These are phyloP conservation scores for Pseudogymnoascus sp. DNA, from an alignment of 2,329 filamentous ascomycete genomes.

Conservation along the genomic window DNA sequence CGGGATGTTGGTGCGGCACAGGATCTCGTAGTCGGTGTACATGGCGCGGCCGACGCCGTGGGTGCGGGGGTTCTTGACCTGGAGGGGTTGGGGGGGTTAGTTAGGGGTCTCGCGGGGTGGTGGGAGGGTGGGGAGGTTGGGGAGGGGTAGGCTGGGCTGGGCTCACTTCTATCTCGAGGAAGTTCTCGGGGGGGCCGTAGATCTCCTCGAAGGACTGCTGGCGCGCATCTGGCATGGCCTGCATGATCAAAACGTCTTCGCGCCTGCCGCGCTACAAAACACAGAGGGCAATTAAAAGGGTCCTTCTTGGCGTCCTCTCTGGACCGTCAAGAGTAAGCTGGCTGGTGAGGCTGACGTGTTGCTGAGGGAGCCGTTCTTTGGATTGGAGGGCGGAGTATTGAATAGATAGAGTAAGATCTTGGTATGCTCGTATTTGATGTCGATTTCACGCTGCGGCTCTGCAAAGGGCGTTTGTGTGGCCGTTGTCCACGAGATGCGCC, in stretches of 20 bases:
- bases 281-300: not conserved
- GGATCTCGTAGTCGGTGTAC: conserved; percentile 99
- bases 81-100: conserved; percentile 16
- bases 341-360: not conserved
- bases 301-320: not conserved
- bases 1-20: conserved; percentile 96
- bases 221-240: conserved; percentile 63
- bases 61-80: conserved; percentile 90
- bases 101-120: not conserved
- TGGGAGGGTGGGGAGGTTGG: not conserved
- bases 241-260: conserved; percentile 34
- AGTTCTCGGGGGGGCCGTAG: conserved; percentile 97
- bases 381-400: not conserved
- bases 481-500: not conserved
- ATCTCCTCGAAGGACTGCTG: conserved; percentile 98
- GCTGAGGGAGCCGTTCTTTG: not conserved
- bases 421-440: not conserved
- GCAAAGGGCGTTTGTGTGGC: not conserved
- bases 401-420: not conserved
- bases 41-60: conserved; percentile 90
- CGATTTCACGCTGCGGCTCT: not conserved
- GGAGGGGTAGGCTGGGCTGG: conserved; percentile 10
- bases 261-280: not conserved
- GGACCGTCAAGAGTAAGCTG: not conserved
- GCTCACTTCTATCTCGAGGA: conserved; percentile 89